These are phyloP conservation scores for Starmera caribaea DNA, from an alignment of 805 yeast species.

Conservation along the genomic window DNA sequence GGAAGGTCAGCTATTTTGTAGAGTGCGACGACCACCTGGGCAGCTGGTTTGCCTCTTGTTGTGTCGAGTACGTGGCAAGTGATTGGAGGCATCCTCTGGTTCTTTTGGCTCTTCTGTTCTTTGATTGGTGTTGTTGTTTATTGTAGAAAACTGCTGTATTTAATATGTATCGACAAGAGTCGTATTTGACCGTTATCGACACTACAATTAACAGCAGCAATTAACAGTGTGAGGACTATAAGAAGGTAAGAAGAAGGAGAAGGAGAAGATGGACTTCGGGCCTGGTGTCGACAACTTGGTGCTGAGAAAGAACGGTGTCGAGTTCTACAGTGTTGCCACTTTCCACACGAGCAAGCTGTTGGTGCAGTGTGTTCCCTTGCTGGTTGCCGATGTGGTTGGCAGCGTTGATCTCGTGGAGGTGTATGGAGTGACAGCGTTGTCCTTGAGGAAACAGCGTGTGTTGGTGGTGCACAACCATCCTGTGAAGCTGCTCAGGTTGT, in stretches of 20 bases:
- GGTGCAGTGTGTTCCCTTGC: constrained; percentile 19
- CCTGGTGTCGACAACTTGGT: constrained; percentile 19
- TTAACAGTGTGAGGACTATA: too few relatives aligned
- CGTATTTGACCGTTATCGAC: too few relatives aligned
- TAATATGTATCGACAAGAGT: too few relatives aligned
- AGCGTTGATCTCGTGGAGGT: constrained; percentile 12
- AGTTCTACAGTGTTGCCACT: constrained; percentile 25
- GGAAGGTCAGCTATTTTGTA: constrained; percentile 22
- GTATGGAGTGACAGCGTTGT: constrained; percentile 18
- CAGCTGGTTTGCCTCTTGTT: constrained; percentile 74
- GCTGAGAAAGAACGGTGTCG: constrained; percentile 14
- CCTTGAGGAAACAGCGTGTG: constrained; percentile 9
- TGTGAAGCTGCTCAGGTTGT: constrained; percentile 21
- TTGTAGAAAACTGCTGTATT: too few relatives aligned
- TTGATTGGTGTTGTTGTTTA: too few relatives aligned
- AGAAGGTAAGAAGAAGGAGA: too few relatives aligned
- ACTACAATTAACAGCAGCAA: too few relatives aligned
- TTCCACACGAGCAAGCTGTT: constrained; percentile 25
- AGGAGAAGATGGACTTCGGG: constrained; percentile 10
- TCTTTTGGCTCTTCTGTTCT: background rate
- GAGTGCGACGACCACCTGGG: constrained; percentile 59
- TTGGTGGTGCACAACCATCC: constrained; percentile 35
- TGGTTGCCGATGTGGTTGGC: constrained; percentile 20
- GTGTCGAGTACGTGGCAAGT: constrained; percentile 91
- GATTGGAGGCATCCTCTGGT: constrained; percentile 38